Percentiles rank a stretch among this genome's conserved stretches.
Evolutionary conservation across 768 basidiomycete genomes (phyloP).

Genomic region (Mycena chlorophos): DNA sequence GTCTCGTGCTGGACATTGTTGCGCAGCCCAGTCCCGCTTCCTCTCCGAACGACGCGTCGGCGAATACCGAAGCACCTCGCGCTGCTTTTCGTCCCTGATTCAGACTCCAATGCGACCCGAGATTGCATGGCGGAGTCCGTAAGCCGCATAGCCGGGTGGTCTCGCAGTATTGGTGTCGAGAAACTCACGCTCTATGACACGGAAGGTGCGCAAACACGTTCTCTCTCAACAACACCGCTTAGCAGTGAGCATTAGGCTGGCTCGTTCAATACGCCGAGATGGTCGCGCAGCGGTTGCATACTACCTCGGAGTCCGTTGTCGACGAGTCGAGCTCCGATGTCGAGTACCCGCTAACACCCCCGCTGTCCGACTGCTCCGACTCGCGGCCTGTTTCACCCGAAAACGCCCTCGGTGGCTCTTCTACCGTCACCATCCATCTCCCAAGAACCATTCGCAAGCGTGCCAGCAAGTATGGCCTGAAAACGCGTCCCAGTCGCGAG

Average conservation of each 20-base stretch:
- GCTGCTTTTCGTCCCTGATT: constrained; percentile 55
- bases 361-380: constrained; percentile 68
- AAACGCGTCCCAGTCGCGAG: constrained; percentile 8
- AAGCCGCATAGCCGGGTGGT: constrained; percentile 58
- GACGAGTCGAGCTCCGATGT: constrained; percentile 49
- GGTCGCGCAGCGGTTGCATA: constrained; percentile 41
- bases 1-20: constrained; percentile 42
- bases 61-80: constrained; percentile 69
- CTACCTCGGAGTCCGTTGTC: constrained; percentile 16
- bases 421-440: constrained; percentile 27
- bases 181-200: constrained; percentile 73
- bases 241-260: constrained; percentile 39
- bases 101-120: constrained; percentile 38
- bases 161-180: constrained; percentile 57
- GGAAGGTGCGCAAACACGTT: constrained; percentile 48
- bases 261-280: constrained; percentile 41
- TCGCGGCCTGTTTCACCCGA: constrained; percentile 64
- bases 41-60: constrained; percentile 51
- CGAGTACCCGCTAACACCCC: constrained; percentile 77
- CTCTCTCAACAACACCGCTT: neutral
- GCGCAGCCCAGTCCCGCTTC: constrained; percentile 41
- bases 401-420: constrained; percentile 16
- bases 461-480: constrained; percentile 15
- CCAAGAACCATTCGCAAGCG: constrained; percentile 6
- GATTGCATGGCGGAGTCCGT: constrained; percentile 54